These are phyloP conservation scores for Trichosphaerium sp. DNA, from an alignment of 78 protist genomes.

Conservation along the genomic window DNA sequence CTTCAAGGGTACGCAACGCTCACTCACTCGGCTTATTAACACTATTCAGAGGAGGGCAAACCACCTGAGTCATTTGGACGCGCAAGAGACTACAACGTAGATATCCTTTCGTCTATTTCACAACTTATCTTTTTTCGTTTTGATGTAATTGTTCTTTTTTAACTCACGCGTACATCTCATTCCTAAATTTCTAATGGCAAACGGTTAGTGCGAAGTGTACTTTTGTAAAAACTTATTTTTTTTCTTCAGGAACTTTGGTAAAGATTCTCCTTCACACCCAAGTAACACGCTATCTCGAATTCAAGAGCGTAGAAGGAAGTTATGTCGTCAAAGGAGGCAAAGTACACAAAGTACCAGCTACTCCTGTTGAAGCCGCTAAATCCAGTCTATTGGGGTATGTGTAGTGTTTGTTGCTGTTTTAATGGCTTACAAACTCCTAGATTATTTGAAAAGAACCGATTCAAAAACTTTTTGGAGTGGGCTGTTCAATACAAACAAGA, in stretches of 20 bases:
- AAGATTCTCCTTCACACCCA: slow-evolving; percentile 87
- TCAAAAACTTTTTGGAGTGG: slow-evolving; percentile 72
- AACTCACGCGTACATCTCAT: too few species aligned
- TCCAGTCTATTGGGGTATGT: slow-evolving; percentile 92
- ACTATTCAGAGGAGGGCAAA: slow-evolving; percentile 7
- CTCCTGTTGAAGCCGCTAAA: slow-evolving; percentile 78
- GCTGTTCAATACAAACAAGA: slow-evolving; percentile 59
- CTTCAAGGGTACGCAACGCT: too few species aligned
- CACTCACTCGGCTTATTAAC: too few species aligned
- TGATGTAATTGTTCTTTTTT: too few species aligned
- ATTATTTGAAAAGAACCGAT: slow-evolving; percentile 88
- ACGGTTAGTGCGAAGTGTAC: slow-evolving; percentile 41
- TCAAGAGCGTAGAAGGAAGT: slow-evolving; percentile 80
- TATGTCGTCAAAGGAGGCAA: slow-evolving; percentile 62
- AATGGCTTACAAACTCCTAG: too few species aligned
- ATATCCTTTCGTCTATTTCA: too few species aligned
- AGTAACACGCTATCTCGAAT: slow-evolving; percentile 95
- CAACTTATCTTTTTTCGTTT: too few species aligned
- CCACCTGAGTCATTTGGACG: slow-evolving; percentile 59
- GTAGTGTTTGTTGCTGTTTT: too few species aligned
- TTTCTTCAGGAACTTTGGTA: too few species aligned
- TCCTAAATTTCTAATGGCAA: slow-evolving; percentile 93
- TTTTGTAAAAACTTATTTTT: too few species aligned
- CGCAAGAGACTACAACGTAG: slow-evolving; percentile 91
- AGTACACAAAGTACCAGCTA: slow-evolving; percentile 90